Evolutionary conservation across 441 rosid species (phyloP).

Genomic region (Adansonia madagascariensis): DNA sequence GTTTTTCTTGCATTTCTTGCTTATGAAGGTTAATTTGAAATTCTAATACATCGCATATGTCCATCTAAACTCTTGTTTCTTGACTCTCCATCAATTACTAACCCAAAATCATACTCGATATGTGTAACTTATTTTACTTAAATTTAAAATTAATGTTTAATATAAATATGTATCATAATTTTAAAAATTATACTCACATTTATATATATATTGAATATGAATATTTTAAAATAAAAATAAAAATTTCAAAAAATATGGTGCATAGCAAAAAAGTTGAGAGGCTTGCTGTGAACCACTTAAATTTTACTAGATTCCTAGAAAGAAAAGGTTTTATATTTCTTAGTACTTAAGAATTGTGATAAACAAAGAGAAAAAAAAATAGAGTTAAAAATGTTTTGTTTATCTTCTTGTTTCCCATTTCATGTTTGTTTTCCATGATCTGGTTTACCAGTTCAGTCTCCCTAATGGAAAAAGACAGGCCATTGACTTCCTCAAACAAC

Average conservation of each 20-base stretch:
- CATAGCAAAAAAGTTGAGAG: too few species aligned
- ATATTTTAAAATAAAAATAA: too few species aligned
- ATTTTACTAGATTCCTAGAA: neutral
- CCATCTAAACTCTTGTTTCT: neutral
- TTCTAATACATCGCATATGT: neutral
- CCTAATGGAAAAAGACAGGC: slow-evolving; percentile 17
- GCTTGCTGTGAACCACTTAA: too few species aligned
- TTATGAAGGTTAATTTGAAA: neutral
- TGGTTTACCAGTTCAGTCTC: neutral
- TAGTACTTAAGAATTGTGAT: too few species aligned
- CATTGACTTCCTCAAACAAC: neutral
- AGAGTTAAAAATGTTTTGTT: neutral
- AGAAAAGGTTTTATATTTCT: neutral
- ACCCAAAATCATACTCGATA: neutral
- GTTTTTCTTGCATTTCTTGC: neutral
- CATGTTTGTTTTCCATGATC: neutral
- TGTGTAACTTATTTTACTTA: too few species aligned
- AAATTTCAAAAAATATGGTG: too few species aligned
- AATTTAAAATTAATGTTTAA: too few species aligned
- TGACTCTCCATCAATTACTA: neutral
- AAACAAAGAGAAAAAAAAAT: neutral
- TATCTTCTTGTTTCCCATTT: neutral
- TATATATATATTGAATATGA: too few species aligned
- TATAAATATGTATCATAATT: too few species aligned
- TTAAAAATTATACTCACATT: too few species aligned